Evolutionary conservation across 495 filamentous ascomycete species (phyloP).

Genomic region (Penicillium samsonianum): DNA sequence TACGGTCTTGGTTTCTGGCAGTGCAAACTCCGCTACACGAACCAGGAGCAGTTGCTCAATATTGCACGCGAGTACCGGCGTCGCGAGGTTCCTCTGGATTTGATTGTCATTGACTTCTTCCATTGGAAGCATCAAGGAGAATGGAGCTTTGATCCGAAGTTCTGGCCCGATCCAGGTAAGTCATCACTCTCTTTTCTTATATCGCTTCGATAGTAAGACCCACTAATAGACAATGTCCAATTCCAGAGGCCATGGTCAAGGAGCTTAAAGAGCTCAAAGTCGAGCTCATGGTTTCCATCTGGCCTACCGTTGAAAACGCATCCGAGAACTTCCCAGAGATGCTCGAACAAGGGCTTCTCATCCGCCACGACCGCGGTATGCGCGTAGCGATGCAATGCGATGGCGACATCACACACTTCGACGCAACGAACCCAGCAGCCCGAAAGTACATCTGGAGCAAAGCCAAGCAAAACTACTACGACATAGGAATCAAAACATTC

Average conservation of each 20-base stretch:
- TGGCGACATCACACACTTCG: constrained; percentile 56
- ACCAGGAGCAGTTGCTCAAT: constrained; percentile 56
- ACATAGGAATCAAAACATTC: constrained; percentile 57
- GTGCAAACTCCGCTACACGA: constrained; percentile 60
- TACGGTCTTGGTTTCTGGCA: constrained; percentile 65
- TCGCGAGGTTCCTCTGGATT: constrained; percentile 52
- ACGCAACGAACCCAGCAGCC: constrained; percentile 56
- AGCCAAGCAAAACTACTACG: constrained; percentile 56
- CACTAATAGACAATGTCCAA: constrained; percentile 10
- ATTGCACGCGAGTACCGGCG: constrained; percentile 56
- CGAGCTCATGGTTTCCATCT: constrained; percentile 62
- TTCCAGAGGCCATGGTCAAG: constrained; percentile 52
- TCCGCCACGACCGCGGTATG: constrained; percentile 55
- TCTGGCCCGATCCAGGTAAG: constrained; percentile 57
- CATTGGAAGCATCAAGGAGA: constrained; percentile 63
- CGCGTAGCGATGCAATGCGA: constrained; percentile 53
- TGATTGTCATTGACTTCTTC: constrained; percentile 63
- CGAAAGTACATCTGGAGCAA: constrained; percentile 56
- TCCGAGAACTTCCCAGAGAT: constrained; percentile 57
- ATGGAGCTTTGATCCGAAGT: constrained; percentile 58
- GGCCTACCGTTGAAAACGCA: constrained; percentile 56
- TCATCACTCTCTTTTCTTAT: not conserved
- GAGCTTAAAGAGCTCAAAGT: constrained; percentile 54
- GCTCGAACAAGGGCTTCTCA: constrained; percentile 53
- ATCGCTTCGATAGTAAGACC: not conserved